Percentiles rank a stretch among this genome's conserved stretches.
Evolutionary conservation across 176 grass and related monocot species (phyloP).

Genomic region (Triticum turgidum): DNA sequence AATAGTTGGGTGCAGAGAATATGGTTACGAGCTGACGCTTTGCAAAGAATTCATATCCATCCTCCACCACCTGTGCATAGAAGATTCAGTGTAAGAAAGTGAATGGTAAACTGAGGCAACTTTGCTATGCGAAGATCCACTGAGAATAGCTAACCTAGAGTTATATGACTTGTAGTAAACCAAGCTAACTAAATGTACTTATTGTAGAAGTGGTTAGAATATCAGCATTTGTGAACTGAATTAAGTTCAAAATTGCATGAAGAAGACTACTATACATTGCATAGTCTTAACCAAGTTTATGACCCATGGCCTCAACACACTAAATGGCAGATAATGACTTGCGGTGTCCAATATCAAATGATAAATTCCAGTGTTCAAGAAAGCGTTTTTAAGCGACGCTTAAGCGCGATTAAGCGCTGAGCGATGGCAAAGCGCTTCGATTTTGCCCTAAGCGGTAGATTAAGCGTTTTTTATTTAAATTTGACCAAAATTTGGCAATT

Average conservation of each 20-base stretch:
- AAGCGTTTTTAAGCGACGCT: too few relatives aligned
- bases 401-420: too few relatives aligned
- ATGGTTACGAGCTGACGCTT: conserved; percentile 74
- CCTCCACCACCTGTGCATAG: conserved; percentile 59
- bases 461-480: too few relatives aligned
- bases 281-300: conserved; percentile 1
- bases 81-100: neutral
- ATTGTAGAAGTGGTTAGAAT: neutral
- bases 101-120: neutral
- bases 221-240: neutral
- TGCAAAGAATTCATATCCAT: conserved; percentile 82
- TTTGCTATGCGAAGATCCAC: neutral
- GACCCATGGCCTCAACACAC: neutral
- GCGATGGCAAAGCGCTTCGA: too few relatives aligned
- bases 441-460: too few relatives aligned
- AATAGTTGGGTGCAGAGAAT: conserved; percentile 88
- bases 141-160: neutral
- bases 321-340: neutral
- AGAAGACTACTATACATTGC: neutral
- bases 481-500: too few relatives aligned
- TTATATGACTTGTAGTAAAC: conserved; percentile 2
- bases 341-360: neutral
- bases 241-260: neutral
- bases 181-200: neutral
- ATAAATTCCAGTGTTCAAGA: neutral